Evolutionary conservation across 495 filamentous ascomycete species (phyloP).

Genomic region (Trichoderma asperelloides): DNA sequence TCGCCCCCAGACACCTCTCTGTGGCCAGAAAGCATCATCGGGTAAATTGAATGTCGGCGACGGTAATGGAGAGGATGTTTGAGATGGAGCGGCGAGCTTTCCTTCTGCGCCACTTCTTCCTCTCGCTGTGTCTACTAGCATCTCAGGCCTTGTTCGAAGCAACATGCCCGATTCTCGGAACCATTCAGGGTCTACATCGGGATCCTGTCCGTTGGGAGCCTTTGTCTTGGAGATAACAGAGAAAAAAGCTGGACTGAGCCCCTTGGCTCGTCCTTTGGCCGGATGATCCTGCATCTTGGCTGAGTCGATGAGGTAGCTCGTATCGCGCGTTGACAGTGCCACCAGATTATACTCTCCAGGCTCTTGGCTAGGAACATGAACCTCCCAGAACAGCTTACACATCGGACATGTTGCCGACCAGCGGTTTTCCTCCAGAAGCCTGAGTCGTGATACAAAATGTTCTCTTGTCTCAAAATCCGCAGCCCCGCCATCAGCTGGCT

Average conservation of each 20-base stretch:
- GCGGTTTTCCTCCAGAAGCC: neutral
- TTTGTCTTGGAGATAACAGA: slow-evolving; percentile 2
- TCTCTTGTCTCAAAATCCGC: neutral
- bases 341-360: neutral
- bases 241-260: neutral
- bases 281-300: slow-evolving; percentile 3
- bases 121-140: neutral
- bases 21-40: neutral
- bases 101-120: neutral
- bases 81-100: neutral
- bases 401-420: neutral
- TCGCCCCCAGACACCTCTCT: neutral
- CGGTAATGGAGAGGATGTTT: neutral
- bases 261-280: slow-evolving; percentile 1
- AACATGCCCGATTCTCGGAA: neutral
- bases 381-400: slow-evolving; percentile 3
- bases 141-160: neutral
- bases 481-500: neutral
- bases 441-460: neutral
- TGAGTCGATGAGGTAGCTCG: neutral
- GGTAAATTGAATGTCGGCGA: neutral
- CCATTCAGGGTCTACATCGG: neutral
- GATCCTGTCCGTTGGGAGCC: neutral
- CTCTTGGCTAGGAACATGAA: neutral
- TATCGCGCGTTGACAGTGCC: neutral